These are phyloP conservation scores for Teunomyces barrocoloradensis DNA, from an alignment of 805 yeast species.

Conservation along the genomic window DNA sequence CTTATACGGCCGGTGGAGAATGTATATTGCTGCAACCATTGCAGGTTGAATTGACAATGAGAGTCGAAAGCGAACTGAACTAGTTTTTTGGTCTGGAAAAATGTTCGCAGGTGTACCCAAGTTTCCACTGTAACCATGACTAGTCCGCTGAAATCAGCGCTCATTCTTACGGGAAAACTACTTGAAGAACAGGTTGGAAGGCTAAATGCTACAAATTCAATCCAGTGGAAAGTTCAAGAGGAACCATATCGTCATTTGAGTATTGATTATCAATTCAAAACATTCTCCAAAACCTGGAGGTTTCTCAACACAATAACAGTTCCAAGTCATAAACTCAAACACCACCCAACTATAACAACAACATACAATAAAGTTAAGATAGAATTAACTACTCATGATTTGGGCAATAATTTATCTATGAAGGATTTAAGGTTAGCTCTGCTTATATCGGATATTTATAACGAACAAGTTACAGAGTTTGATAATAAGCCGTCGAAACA, in stretches of 20 bases:
- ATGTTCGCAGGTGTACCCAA: not conserved
- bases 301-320: constrained; percentile 58
- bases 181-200: constrained; percentile 10
- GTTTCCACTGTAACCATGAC: not conserved
- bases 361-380: constrained; percentile 58
- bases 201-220: not conserved
- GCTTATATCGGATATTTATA: constrained; percentile 17
- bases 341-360: constrained; percentile 69
- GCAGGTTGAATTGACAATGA: not conserved
- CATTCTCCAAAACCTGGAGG: constrained; percentile 65
- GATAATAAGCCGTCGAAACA: not conserved
- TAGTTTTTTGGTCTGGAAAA: not conserved
- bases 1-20: constrained; percentile 34
- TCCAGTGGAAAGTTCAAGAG: constrained; percentile 6
- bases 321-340: constrained; percentile 56
- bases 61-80: not conserved
- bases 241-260: constrained; percentile 17
- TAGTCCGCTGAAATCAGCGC: not conserved
- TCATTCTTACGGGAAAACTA: constrained; percentile 6
- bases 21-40: constrained; percentile 39
- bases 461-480: not conserved
- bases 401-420: constrained; percentile 46
- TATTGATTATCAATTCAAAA: constrained; percentile 42
- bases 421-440: constrained; percentile 59
- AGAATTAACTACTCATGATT: constrained; percentile 65